phyloP scores from a whole-genome alignment of 352 stramenopile species.

The Phytophthora sansomeana region DNA sequence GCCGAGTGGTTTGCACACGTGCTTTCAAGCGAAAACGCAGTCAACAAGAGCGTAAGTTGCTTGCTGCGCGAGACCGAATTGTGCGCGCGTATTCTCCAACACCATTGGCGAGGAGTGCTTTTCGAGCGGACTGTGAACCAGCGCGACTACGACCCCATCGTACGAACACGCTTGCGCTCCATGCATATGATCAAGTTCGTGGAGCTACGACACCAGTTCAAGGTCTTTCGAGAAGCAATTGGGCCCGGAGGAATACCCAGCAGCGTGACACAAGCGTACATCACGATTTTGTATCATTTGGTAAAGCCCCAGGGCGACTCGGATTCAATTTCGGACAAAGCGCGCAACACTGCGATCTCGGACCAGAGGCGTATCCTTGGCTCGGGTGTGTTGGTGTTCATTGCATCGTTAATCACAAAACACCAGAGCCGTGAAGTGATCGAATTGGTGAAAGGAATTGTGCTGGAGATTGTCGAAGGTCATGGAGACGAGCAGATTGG shows the following conservation, averaged over 20 bases:
- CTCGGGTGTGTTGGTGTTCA: constrained; percentile 61
- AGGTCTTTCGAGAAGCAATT: constrained; percentile 59
- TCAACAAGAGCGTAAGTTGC: constrained; percentile 53
- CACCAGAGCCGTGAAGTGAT: constrained; percentile 42
- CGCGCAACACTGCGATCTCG: constrained; percentile 35
- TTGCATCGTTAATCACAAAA: constrained; percentile 54
- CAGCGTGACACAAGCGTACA: constrained; percentile 59
- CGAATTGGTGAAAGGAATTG: constrained; percentile 66
- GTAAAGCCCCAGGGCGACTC: constrained; percentile 35
- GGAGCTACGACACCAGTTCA: constrained; percentile 76
- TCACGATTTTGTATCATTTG: constrained; percentile 69
- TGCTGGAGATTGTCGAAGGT: constrained; percentile 45
- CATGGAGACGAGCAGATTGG: constrained; percentile 59
- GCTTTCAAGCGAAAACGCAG: constrained; percentile 72
- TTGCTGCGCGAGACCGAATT: constrained; percentile 71
- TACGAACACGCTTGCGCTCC: constrained; percentile 61
- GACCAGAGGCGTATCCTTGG: constrained; percentile 62
- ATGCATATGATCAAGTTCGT: constrained; percentile 84
- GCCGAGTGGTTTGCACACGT: constrained; percentile 68
- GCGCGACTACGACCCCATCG: constrained; percentile 57
- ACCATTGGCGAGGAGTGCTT: constrained; percentile 72
- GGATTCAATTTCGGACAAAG: constrained; percentile 31
- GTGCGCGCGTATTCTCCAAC: constrained; percentile 77
- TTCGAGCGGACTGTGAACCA: constrained; percentile 60
- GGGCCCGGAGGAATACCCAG: constrained; percentile 46